These are phyloP conservation scores for Sclerotinia spermophila DNA, from an alignment of 2,329 filamentous ascomycete species.

Conservation along the genomic window DNA sequence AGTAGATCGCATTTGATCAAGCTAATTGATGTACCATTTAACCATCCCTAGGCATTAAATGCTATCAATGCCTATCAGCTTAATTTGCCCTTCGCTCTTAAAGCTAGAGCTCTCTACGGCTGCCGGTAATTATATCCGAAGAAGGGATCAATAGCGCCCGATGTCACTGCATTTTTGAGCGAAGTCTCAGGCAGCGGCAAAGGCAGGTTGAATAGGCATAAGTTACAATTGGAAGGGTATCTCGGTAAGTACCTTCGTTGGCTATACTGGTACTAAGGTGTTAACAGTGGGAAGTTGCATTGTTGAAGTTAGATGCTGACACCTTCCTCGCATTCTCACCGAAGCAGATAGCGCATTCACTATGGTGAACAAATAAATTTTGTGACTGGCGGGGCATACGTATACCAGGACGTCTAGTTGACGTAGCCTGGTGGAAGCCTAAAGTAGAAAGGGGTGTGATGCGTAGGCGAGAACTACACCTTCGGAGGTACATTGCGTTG, in stretches of 20 bases:
- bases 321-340: background rate
- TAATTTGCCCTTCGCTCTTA: background rate
- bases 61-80: background rate
- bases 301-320: background rate
- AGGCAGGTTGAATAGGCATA: background rate
- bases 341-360: background rate
- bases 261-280: background rate
- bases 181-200: background rate
- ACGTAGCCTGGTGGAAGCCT: constrained; percentile 11
- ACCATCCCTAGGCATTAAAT: background rate
- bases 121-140: background rate
- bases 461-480: constrained; percentile 7
- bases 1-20: background rate
- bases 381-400: background rate
- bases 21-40: background rate
- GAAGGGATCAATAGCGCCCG: background rate
- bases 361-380: too few species aligned
- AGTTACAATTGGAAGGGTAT: background rate
- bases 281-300: background rate
- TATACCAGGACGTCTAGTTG: background rate
- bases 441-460: constrained; percentile 6
- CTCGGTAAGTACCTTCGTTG: background rate
- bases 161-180: background rate
- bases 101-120: background rate
- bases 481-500: background rate